Evolutionary conservation across 2,329 filamentous ascomycete genomes (phyloP), one percentile per base, ranked within the genome.

Genomic region (Esteya vermicola): DNA sequence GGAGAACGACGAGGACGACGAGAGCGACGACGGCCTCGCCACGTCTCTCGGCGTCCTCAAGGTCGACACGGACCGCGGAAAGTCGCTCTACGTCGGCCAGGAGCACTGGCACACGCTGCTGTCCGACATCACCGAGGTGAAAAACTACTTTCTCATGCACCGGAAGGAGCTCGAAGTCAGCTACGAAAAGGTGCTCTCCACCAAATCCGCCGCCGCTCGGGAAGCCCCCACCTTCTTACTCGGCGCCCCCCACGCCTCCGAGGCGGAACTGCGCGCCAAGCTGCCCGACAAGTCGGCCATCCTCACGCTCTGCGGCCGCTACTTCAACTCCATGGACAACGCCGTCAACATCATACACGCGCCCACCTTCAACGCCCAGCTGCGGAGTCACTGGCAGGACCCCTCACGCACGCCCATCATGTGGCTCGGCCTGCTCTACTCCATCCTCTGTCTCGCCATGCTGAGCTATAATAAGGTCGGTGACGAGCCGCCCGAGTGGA

Each of bases 91-190:
- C 54, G 65, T 89, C 45, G 85, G 84, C 41, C 80, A 85, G 48
- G 79, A 83, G 41, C 82, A 91, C 57, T 93, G 85, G 85, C 79
- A 83, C 50, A 75, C 79, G 30, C 75, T 93, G 39, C 62, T 93
- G 40, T 69, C 75, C 49, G 83, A 88, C 57, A 91, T 98, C 47
- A 70, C 84, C 9, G 91, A 98, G 62, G 89, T 98, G 21, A 93
- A 89, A 55, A 88, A 81, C 50, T 95, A 91, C 61, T 96, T 93
- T 52, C 62, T 64, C 16, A 75, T 71, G 27, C 85, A 95, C 60
- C 93, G 91, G 57, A 88, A 91, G 54, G 86, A 95, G 48, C 70
- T 89, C 44, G 85, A 93, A 54, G 78, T 78, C 43, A 86, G 88
- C 50, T 77, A 85, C 50, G 77, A 83, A 50, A 81, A 77, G 50